Base-by-base conservation (phyloP, 331 rosid genomes). In the Arachis monticola region DNA sequence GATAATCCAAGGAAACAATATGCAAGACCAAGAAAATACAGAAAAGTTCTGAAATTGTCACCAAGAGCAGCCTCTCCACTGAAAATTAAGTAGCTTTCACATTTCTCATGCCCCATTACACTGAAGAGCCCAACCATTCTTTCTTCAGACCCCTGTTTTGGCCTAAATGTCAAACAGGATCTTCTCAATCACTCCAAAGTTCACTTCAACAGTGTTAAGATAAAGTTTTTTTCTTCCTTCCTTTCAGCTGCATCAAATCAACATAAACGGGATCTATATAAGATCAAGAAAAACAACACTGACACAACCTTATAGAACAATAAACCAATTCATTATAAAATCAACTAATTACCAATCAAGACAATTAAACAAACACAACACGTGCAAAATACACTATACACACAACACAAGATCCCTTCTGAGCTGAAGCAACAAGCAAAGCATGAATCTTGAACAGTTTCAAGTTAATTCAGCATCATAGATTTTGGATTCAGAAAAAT, bases 1-100 rank as follows among this genome's bases (percentile, higher is more conserved):
- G 99, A 94, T 73, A 94, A 79, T 44, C 99, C 99, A 62, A 94
- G 5, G 80, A 92, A 94, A 80, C 97, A 92, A 60, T 94, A 92
- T 38, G 91, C 97, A 74, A 94, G 96, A 65, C 86, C 91, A 66
- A 90, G 83, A 58, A 87, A 77, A 75, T 92, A 94, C 22, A 92
- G 69, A 79, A 86, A 73, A 4, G 87, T 68, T 81, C 96, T 80
- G 10, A 86, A 66, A 70, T 79, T 81, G 30, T 52, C 67, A 5
- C 91, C 92, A 53, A 94, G 91, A 32, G 64, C 69, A 59, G 87
- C 83, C 87, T 94, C 99, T 22, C 77, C 80, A 11, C 79, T 69
- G 66, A 94, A 90, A 79, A 92, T 63, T 10, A 90, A 86, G 88
- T 87, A 86, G 79, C 90, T 90, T 67, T 78, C 82, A 70, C 97